phyloP scores from a whole-genome alignment of 176 grass and related monocot genomes.

The Carex cristatella region DNA sequence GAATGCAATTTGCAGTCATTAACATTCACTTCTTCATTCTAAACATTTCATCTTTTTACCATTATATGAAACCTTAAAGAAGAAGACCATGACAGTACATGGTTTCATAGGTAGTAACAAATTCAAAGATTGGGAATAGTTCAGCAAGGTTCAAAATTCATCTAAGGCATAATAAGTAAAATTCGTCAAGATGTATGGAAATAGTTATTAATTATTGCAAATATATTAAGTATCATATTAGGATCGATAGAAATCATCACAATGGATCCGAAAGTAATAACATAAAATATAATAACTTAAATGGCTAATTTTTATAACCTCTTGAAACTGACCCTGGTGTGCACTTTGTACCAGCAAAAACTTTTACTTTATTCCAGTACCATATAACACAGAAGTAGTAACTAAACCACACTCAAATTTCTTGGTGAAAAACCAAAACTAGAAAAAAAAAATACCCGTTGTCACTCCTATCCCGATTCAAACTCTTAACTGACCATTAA shows the following conservation, averaged over 20 bases:
- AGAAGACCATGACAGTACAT: not conserved
- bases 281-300: not conserved
- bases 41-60: constrained; percentile 16
- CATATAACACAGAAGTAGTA: not conserved
- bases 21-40: constrained; percentile 15
- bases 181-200: no score
- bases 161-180: not conserved
- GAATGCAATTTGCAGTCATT: constrained; percentile 20
- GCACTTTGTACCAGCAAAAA: not conserved
- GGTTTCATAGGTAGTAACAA: not conserved
- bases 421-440: not conserved
- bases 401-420: not conserved
- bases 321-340: not conserved
- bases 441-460: not conserved
- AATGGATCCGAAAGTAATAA: not conserved
- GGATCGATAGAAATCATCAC: not conserved
- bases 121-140: not conserved
- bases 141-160: not conserved
- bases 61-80: not conserved
- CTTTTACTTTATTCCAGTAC: not conserved
- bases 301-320: not conserved
- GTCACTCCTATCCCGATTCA: not conserved
- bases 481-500: not conserved
- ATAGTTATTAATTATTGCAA: constrained; percentile 6
- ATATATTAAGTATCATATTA: not conserved